A percentile compares a stretch with the other conserved stretches of the same genome.
These are phyloP conservation scores for Lophiostoma macrostomum DNA, from an alignment of 495 filamentous ascomycete genomes.

Conservation along the genomic window DNA sequence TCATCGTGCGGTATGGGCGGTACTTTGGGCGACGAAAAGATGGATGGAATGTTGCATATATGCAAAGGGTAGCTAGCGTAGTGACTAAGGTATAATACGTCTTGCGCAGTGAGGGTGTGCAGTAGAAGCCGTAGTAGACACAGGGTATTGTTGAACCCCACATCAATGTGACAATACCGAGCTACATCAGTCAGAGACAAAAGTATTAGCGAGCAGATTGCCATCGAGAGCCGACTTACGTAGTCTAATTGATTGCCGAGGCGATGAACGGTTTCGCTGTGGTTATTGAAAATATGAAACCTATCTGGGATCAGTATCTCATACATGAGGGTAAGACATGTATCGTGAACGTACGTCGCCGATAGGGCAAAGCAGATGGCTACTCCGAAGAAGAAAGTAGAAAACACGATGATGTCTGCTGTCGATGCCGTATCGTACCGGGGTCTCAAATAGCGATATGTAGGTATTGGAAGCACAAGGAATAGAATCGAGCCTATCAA, in stretches of 20 bases:
- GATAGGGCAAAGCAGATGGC: conserved; percentile 53
- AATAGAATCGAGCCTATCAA: conserved; percentile 50
- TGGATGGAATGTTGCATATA: conserved; percentile 41
- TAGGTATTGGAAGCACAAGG: conserved; percentile 39
- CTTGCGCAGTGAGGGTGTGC: conserved; percentile 37
- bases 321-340: background rate
- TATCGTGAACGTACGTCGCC: conserved; percentile 36
- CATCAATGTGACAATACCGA: conserved; percentile 54
- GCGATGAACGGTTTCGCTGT: conserved; percentile 41
- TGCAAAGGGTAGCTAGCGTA: conserved; percentile 37
- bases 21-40: conserved; percentile 42
- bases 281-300: conserved; percentile 53
- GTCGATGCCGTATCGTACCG: background rate
- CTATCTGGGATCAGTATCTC: conserved; percentile 26
- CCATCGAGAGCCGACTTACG: background rate
- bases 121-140: conserved; percentile 52
- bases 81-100: conserved; percentile 44
- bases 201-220: background rate
- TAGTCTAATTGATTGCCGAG: conserved; percentile 51
- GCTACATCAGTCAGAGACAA: conserved; percentile 3
- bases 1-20: conserved; percentile 38
- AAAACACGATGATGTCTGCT: conserved; percentile 47
- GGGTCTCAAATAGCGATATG: conserved; percentile 28
- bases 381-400: conserved; percentile 50
- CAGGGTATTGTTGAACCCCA: conserved; percentile 52